Conservation (phyloP, 306 rosid species). For the Fagus sylvatica region DNA sequence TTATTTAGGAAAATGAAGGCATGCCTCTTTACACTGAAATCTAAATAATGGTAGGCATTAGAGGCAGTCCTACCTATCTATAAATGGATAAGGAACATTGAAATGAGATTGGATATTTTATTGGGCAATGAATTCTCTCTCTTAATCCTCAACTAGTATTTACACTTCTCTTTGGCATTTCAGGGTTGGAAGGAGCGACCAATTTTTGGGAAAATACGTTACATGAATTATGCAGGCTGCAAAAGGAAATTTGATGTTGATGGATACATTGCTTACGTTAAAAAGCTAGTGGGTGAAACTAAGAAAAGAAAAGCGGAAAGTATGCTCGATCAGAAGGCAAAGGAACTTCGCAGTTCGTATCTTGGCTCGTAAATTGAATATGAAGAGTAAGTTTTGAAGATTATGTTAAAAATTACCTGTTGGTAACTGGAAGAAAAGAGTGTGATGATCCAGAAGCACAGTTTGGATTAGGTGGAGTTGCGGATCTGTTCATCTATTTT, state of each 20-base stretch:
- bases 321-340: constrained; percentile 41
- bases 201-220: constrained; percentile 83
- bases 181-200: constrained; percentile 95
- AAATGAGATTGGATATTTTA: neutral
- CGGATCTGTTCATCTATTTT: neutral
- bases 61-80: neutral
- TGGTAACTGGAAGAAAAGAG: too few relatives aligned
- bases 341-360: constrained; percentile 34
- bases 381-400: neutral
- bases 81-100: neutral
- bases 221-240: constrained; percentile 92
- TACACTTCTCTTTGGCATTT: constrained; percentile 11
- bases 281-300: constrained; percentile 49
- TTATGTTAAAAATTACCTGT: neutral
- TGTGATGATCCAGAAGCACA: neutral
- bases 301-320: constrained; percentile 68
- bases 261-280: constrained; percentile 62
- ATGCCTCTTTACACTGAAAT: neutral
- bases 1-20: neutral
- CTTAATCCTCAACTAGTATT: neutral
- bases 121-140: neutral
- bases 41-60: neutral
- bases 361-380: neutral
- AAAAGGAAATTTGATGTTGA: constrained; percentile 92
- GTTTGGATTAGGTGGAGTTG: neutral